Evolutionary conservation across 192 early-diverging fungal genomes (phyloP), one percentile per base, ranked within the genome.

Genomic region (Coemansia sp.): DNA sequence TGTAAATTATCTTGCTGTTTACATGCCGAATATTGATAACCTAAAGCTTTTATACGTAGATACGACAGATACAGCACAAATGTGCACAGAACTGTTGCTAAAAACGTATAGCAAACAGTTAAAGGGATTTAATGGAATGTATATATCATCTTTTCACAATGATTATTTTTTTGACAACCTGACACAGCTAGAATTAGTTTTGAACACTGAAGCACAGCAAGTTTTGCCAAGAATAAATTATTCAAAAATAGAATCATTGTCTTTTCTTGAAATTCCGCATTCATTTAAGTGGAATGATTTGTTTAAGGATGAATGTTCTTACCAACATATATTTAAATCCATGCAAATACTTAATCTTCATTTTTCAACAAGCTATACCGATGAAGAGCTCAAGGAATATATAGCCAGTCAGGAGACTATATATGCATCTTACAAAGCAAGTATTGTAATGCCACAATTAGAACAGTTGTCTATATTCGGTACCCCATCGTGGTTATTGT

Each of bases 281-380:
- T 28, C 20, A 5, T 56, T 56, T 56, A 56, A 56, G 28, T 56
- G 54, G 54, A 56, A 56, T 56, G 45, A 48, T 15, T 48, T 33
- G 32, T 33, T 33, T 56, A 3, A 0, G 6, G 32, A 56, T 8
- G 6, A 56, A 14, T 8, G 2, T 4, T 28, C 15, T 33, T 5
- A 6, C 4, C 20, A 32, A 22, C 2, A 28, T 33, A 33, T 15
- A 5, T 56, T 56, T 22, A 6, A 33, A 11, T 56, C 54, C 18
- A 4, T 56, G 12, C 1, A 15, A 22, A 11, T 2, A 0, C 54
- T 56, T 56, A 0, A 14, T 5, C 54, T 56, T 6, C 7, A 22
- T 14, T 56, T 56, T 56, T 33, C 22, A 28, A 22, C 5, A 18
- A 15, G 28, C 20, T 12, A 22, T 28, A 11, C 20, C 9, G 54